These are phyloP conservation scores for Colletotrichum gigasporum DNA, from an alignment of 2,329 filamentous ascomycete species.

Conservation along the genomic window DNA sequence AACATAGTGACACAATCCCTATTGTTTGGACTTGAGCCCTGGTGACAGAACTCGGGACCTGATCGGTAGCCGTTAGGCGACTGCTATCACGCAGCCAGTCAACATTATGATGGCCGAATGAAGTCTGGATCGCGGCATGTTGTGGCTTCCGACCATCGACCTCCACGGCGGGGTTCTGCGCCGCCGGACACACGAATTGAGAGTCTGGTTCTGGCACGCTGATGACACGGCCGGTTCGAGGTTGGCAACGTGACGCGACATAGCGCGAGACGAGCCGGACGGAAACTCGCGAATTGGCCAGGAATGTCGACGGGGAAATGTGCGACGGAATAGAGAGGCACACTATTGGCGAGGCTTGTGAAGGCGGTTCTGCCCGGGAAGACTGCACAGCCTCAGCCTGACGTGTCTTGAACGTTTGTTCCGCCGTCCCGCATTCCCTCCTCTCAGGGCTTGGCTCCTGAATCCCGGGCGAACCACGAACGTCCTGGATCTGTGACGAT, in stretches of 20 bases:
- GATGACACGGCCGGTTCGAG: background rate
- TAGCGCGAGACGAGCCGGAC: background rate
- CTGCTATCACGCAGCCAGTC: background rate
- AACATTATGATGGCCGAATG: background rate
- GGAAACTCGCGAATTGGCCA: background rate
- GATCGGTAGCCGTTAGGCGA: background rate
- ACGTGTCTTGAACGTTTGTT: conserved; percentile 15
- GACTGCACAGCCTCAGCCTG: conserved; percentile 20
- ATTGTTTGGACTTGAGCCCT: background rate
- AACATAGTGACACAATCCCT: background rate
- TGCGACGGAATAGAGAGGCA: background rate
- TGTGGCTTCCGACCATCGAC: background rate
- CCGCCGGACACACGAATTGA: background rate
- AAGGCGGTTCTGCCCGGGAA: background rate
- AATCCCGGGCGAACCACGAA: background rate
- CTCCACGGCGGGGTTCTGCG: background rate
- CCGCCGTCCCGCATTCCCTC: conserved; percentile 13
- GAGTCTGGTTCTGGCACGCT: background rate
- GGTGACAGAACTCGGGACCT: background rate
- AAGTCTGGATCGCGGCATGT: background rate
- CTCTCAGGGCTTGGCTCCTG: background rate
- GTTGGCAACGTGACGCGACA: background rate
- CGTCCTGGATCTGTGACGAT: conserved; percentile 6
- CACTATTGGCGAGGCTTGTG: background rate
- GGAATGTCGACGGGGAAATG: background rate